Base-by-base conservation (phyloP, 139 green algal genomes). In the Coelastrella sp. region DNA sequence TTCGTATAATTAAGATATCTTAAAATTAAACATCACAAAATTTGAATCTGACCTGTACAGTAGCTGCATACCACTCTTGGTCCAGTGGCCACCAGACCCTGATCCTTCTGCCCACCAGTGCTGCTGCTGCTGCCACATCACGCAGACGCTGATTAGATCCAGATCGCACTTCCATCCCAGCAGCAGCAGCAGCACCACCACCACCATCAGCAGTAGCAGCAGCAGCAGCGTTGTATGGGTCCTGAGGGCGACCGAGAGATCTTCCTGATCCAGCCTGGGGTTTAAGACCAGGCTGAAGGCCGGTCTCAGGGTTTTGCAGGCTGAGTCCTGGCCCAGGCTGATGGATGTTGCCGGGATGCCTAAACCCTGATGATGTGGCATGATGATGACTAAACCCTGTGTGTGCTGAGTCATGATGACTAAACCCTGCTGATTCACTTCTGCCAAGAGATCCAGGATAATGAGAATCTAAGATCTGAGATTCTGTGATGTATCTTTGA, bases 21-120 rank as follows among this genome's bases (percentile, higher is more conserved):
- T n/a, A n/a, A n/a, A n/a, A n/a, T n/a, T n/a, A n/a, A n/a, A n/a
- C 58, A 85, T 22, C 59, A 12, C 9, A 57, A 24, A 78, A n/a
- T 25, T 4, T 15, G 20, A 78, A 6, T 5, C 79, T 57, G n/a
- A 86, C 81, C 81, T 86, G 22, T 6, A 86, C 17, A 6, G 25
- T 79, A 24, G 61, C 68, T 15, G 22, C 6, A 59, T 82, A 82
- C 70, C 84, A 89, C 22, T 57, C 68, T 7, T 76, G 6, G 19
- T 89, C 70, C 56, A 89, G 68, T 17, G 70, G 70, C 84, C 68
- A 89, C 84, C 84, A 89, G 17, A 81, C 49, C 7, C 70, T 81
- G 19, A 82, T 61, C 10, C 15, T 22, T 4, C 25, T 24, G 22
- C 84, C 70, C 63, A 82, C 68, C 56, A 82, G 84, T 72, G 70